phyloP scores from a whole-genome alignment of 306 rosid genomes.

The Rosa chinensis region DNA sequence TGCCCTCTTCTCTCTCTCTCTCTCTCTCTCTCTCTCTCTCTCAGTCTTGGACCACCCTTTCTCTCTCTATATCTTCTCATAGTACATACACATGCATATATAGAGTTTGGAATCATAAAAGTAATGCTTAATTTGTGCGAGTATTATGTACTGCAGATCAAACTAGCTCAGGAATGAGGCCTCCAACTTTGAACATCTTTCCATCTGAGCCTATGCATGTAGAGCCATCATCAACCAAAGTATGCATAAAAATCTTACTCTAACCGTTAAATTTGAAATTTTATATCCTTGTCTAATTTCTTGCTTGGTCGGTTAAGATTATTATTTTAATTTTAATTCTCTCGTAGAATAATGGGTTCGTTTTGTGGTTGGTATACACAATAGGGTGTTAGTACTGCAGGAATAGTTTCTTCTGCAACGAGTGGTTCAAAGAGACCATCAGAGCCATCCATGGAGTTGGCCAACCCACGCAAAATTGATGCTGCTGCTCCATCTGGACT shows the following conservation, averaged over 20 bases:
- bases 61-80: constrained; percentile 1
- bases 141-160: constrained; percentile 42
- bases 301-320: constrained; percentile 1
- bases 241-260: constrained; percentile 13
- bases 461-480: constrained; percentile 46
- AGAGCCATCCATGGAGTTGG: constrained; percentile 68
- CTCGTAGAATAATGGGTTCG: constrained; percentile 15
- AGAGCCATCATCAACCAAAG: constrained; percentile 73
- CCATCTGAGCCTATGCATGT: constrained; percentile 96
- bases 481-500: constrained; percentile 34
- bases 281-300: background rate
- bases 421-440: constrained; percentile 67
- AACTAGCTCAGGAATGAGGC: constrained; percentile 71
- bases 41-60: constrained; percentile 8
- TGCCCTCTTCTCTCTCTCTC: background rate
- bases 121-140: constrained; percentile 8
- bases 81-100: constrained; percentile 8
- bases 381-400: constrained; percentile 41
- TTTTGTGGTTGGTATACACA: constrained; percentile 9
- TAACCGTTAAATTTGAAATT: constrained; percentile 9
- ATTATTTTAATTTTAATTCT: background rate
- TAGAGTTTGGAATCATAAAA: background rate
- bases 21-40: background rate
- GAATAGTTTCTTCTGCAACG: constrained; percentile 45
- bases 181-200: constrained; percentile 92